Conservation (phyloP, 345 rosid species). For the Barbarea vulgaris region DNA sequence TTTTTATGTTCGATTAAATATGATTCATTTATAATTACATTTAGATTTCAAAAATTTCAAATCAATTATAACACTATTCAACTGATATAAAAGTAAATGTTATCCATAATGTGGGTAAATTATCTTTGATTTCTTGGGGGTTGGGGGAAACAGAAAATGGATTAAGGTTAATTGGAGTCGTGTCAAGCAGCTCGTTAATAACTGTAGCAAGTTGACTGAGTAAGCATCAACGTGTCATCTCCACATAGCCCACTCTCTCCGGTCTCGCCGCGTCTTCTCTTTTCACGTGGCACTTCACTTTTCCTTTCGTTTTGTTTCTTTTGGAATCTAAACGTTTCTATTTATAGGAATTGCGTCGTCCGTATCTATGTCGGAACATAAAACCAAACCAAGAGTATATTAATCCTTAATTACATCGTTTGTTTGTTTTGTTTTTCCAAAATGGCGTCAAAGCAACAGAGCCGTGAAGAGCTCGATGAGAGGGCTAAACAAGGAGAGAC, state of each 20-base stretch:
- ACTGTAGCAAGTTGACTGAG: constrained; percentile 40
- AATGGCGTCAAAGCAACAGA: constrained; percentile 53
- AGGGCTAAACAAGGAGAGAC: constrained; percentile 66
- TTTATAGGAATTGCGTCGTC: constrained; percentile 27
- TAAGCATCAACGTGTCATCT: constrained; percentile 45
- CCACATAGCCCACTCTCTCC: constrained; percentile 6
- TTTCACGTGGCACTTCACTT: constrained; percentile 1
- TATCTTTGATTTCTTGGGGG: no score
- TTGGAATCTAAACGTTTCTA: background rate
- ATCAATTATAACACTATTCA: no score
- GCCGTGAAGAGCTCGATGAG: constrained; percentile 51
- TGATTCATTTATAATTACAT: no score
- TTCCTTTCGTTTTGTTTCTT: background rate
- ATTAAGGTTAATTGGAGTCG: background rate
- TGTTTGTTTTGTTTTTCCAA: background rate
- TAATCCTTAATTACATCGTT: background rate
- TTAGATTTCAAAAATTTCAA: no score
- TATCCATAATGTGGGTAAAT: no score
- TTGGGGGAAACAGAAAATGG: no score
- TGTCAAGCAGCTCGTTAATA: constrained; percentile 35
- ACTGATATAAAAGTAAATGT: no score
- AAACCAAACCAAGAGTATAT: constrained; percentile 8
- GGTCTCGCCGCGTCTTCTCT: constrained; percentile 17
- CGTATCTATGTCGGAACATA: constrained; percentile 24
- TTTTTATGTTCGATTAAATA: no score